Evolutionary conservation across 257 asterid genomes (phyloP).

Genomic region (Fraxinus pennsylvanica): DNA sequence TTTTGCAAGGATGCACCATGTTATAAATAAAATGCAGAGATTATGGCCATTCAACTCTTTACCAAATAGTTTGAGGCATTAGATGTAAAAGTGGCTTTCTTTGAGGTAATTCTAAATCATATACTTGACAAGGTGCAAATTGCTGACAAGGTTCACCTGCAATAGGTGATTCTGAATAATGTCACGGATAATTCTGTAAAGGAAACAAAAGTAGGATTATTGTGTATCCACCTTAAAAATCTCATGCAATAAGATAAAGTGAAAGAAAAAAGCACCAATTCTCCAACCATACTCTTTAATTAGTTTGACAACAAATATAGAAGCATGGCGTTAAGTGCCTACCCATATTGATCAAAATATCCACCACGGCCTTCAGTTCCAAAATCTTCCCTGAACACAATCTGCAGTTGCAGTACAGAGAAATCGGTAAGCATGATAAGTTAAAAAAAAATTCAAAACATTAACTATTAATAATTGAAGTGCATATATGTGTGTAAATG

Average conservation of each 20-base stretch:
- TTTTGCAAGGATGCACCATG: neutral
- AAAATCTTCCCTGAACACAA: conserved; percentile 97
- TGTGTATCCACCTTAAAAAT: neutral
- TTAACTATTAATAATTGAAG: neutral
- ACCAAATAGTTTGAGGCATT: neutral
- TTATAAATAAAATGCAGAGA: neutral
- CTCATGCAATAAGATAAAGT: conserved; percentile 9
- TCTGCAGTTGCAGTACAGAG: conserved; percentile 45
- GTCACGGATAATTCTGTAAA: conserved; percentile 87
- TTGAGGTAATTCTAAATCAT: conserved; percentile 4
- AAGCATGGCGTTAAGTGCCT: conserved; percentile 35
- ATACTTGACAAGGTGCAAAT: neutral
- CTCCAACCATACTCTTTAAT: conserved; percentile 9
- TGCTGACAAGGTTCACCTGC: conserved; percentile 56
- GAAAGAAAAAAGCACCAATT: conserved; percentile 14
- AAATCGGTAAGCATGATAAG: conserved; percentile 13
- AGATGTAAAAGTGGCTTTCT: neutral
- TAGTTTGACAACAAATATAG: neutral
- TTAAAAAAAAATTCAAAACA: neutral
- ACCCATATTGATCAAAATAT: conserved; percentile 98
- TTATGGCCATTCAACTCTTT: neutral
- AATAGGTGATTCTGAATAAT: conserved; percentile 88
- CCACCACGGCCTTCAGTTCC: conserved; percentile 99
- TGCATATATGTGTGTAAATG: neutral
- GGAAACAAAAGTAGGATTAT: conserved; percentile 20